A percentile compares a stretch with the other conserved stretches of the same genome.
These are phyloP conservation scores for Lasiosphaeria miniovina DNA, from an alignment of 495 filamentous ascomycete species.

Conservation along the genomic window DNA sequence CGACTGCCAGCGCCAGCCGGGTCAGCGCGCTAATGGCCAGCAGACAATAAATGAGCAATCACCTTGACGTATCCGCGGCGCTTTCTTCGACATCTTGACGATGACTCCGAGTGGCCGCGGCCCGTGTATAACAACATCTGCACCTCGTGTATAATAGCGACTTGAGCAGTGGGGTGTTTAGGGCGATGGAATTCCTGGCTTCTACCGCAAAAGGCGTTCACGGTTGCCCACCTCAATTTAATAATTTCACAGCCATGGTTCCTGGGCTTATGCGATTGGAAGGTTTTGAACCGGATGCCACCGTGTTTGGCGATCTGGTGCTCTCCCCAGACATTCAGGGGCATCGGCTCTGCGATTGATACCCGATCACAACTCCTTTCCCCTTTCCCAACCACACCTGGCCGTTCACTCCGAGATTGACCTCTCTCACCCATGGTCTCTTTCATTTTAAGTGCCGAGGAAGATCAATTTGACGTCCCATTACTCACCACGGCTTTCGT, in stretches of 20 bases:
- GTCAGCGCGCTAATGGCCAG: background rate
- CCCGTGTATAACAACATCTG: background rate
- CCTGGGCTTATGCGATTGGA: too few relatives aligned
- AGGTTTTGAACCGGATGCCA: too few relatives aligned
- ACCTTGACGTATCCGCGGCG: background rate
- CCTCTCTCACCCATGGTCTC: slow-evolving; percentile 4
- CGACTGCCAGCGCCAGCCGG: background rate
- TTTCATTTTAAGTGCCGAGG: slow-evolving; percentile 4
- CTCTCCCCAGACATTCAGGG: background rate
- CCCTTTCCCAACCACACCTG: background rate
- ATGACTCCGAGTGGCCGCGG: background rate
- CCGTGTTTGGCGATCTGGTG: background rate
- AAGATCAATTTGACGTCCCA: slow-evolving; percentile 8
- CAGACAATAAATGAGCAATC: slow-evolving; percentile 3
- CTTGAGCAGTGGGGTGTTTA: slow-evolving; percentile 6
- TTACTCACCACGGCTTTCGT: slow-evolving; percentile 16
- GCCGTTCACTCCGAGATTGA: slow-evolving; percentile 4
- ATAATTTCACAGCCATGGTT: background rate
- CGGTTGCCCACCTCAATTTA: slow-evolving; percentile 20
- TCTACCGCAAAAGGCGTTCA: slow-evolving; percentile 21
- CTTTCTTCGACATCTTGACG: background rate
- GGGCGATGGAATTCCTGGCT: slow-evolving; percentile 5
- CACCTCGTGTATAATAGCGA: slow-evolving; percentile 22
- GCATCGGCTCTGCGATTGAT: background rate
- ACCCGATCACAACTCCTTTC: background rate